Evolutionary conservation across 768 basidiomycete species (phyloP).

Genomic region (Rhizopogon rudus): DNA sequence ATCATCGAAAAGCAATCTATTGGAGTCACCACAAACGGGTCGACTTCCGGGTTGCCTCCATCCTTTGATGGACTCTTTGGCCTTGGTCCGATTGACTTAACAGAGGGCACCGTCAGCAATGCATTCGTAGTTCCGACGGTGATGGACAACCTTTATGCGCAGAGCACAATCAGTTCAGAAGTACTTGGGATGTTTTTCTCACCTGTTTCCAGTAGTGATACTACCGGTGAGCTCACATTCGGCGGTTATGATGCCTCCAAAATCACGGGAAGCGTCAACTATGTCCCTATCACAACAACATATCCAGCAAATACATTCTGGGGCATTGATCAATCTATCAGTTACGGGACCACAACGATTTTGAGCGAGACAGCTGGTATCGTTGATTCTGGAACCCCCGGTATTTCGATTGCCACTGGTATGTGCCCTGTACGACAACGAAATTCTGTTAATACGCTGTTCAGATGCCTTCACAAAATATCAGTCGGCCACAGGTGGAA

Average conservation of each 20-base stretch:
- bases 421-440: conserved; percentile 2
- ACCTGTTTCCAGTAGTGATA: conserved; percentile 16
- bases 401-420: conserved; percentile 26
- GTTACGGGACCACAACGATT: conserved; percentile 18
- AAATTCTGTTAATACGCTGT: background rate
- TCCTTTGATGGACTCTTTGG: conserved; percentile 35
- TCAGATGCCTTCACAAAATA: conserved; percentile 20
- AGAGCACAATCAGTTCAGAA: conserved; percentile 22
- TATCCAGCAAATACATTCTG: conserved; percentile 24
- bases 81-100: conserved; percentile 29
- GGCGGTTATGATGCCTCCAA: conserved; percentile 17
- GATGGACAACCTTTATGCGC: conserved; percentile 27
- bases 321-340: conserved; percentile 27
- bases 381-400: conserved; percentile 26
- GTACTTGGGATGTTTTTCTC: conserved; percentile 28
- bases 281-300: conserved; percentile 18
- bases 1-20: conserved; percentile 28
- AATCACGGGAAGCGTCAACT: conserved; percentile 11
- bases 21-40: conserved; percentile 20
- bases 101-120: conserved; percentile 17
- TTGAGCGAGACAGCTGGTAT: conserved; percentile 22
- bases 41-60: conserved; percentile 4
- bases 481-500: conserved; percentile 19
- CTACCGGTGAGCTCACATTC: conserved; percentile 21
- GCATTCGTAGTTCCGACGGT: conserved; percentile 25